Conservation (phyloP, 805 yeast species). For the Nakazawaea wyomingensis region DNA sequence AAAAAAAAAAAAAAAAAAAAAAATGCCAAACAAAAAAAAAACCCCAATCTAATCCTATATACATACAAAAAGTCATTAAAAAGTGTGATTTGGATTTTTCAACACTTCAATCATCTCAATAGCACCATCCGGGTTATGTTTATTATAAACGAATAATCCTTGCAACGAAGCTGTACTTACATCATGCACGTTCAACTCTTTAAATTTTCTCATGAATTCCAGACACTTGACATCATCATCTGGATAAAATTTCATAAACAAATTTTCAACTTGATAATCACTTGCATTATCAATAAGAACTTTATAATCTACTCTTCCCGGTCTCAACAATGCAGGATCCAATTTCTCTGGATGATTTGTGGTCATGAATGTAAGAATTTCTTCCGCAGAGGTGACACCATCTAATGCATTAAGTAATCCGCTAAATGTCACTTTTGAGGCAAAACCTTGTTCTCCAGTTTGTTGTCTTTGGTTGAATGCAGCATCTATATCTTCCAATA, state of each 20-base stretch:
- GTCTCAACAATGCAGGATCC: conserved; percentile 90
- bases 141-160: conserved; percentile 90
- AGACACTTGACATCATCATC: conserved; percentile 50
- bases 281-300: conserved; percentile 85
- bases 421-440: conserved; percentile 90
- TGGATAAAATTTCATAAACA: conserved; percentile 88
- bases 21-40: too few relatives aligned
- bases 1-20: too few relatives aligned
- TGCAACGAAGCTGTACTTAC: conserved; percentile 93
- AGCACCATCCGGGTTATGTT: conserved; percentile 75
- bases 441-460: conserved; percentile 68
- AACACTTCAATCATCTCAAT: conserved; percentile 54
- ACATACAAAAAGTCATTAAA: conserved; percentile 16
- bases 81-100: conserved; percentile 23
- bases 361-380: conserved; percentile 95
- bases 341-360: conserved; percentile 94
- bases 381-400: conserved; percentile 97
- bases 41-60: too few relatives aligned
- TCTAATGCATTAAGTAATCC: conserved; percentile 92
- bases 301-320: conserved; percentile 90
- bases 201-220: conserved; percentile 40
- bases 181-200: conserved; percentile 36
- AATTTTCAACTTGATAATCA: conserved; percentile 65
- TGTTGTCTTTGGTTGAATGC: conserved; percentile 85
- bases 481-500: conserved; percentile 92